Conservation (phyloP, 2,329 filamentous ascomycete genomes). For the Coniochaeta pulveracea region DNA sequence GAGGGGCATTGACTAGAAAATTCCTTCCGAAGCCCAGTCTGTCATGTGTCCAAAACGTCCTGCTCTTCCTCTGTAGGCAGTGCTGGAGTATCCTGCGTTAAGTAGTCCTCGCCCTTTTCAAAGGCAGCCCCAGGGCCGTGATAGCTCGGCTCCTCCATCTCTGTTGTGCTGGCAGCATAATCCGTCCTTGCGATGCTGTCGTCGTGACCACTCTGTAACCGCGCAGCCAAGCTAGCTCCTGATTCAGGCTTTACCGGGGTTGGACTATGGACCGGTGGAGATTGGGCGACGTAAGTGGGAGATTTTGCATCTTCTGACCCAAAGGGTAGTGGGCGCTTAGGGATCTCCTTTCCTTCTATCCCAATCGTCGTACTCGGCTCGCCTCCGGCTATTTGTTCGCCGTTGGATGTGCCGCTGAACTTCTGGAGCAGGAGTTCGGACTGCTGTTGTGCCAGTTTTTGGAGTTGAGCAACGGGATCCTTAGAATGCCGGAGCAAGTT, state of each 20-base stretch:
- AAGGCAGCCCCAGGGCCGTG: constrained; percentile 36
- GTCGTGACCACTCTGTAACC: constrained; percentile 12
- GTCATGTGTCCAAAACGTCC: constrained; percentile 28
- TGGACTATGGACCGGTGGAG: constrained; percentile 24
- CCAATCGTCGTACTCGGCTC: constrained; percentile 3
- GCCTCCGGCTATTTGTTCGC: background rate
- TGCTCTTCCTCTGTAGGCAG: constrained; percentile 27
- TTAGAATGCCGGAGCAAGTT: constrained; percentile 39
- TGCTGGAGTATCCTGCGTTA: constrained; percentile 23
- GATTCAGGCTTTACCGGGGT: constrained; percentile 19
- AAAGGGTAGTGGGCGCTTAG: constrained; percentile 37
- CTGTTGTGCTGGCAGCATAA: constrained; percentile 6
- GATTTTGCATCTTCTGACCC: constrained; percentile 36
- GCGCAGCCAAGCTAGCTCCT: constrained; percentile 15
- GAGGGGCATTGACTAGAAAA: background rate
- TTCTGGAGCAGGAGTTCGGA: constrained; percentile 47
- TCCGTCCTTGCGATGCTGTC: constrained; percentile 7
- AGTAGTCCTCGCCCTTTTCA: constrained; percentile 35
- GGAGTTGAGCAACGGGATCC: constrained; percentile 61
- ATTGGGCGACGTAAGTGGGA: constrained; percentile 31
- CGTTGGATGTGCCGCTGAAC: constrained; percentile 25
- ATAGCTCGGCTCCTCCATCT: constrained; percentile 33
- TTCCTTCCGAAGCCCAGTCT: background rate
- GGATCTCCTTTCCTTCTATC: constrained; percentile 24
- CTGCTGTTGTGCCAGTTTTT: constrained; percentile 58